phyloP scores from a whole-genome alignment of 202 grass and related monocot species.

The Panicum hallii region DNA sequence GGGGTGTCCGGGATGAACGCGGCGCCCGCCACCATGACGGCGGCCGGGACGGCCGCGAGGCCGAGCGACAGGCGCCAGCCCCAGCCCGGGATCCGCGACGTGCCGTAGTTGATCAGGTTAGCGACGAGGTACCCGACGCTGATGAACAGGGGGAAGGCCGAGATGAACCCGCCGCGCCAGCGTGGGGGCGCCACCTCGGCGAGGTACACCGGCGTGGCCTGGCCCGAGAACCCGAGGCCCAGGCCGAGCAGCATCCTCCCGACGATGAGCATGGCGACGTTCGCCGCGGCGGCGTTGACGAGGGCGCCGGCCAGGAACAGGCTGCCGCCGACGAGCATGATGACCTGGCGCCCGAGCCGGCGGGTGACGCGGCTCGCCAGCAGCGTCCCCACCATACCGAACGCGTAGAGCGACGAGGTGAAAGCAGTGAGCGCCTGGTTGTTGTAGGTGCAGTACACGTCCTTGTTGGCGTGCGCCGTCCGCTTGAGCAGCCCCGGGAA shows the following conservation, averaged over 20 bases:
- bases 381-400: constrained; percentile 74
- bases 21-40: constrained; percentile 62
- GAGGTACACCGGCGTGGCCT: constrained; percentile 90
- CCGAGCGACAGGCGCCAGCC: constrained; percentile 94
- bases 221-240: constrained; percentile 88
- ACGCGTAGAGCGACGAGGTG: constrained; percentile 88
- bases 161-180: constrained; percentile 84
- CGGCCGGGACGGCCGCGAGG: constrained; percentile 67
- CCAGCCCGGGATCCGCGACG: constrained; percentile 60
- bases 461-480: constrained; percentile 45
- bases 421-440: constrained; percentile 82
- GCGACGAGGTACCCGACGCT: constrained; percentile 69
- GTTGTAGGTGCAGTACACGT: constrained; percentile 87
- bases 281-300: constrained; percentile 71
- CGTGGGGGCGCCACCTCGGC: constrained; percentile 77
- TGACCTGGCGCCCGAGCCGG: constrained; percentile 56
- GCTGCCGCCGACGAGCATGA: constrained; percentile 69
- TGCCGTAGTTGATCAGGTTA: constrained; percentile 89
- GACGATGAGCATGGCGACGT: constrained; percentile 85
- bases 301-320: constrained; percentile 70
- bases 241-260: constrained; percentile 78
- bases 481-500: constrained; percentile 63
- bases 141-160: constrained; percentile 83
- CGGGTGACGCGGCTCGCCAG: constrained; percentile 73
- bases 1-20: constrained; percentile 79